phyloP scores from a whole-genome alignment of 495 filamentous ascomycete genomes.

The Trichoderma virens region DNA sequence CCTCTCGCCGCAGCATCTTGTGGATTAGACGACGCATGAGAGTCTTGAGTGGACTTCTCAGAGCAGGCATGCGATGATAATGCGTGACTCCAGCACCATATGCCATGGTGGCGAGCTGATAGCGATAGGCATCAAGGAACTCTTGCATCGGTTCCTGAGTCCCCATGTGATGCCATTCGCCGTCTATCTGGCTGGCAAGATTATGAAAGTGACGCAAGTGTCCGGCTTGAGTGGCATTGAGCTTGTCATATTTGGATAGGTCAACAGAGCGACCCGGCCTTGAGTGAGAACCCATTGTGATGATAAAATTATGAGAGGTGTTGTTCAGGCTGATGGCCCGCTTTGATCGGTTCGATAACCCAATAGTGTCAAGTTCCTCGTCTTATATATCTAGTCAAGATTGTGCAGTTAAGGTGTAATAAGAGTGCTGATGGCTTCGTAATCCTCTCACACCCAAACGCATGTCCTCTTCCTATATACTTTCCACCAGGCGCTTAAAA shows the following conservation, averaged over 20 bases:
- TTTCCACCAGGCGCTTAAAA: too few species aligned
- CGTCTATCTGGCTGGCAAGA: slow-evolving; percentile 22
- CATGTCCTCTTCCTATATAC: too few species aligned
- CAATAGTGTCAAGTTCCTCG: neutral
- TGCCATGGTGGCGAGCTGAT: slow-evolving; percentile 32
- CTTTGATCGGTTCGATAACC: neutral
- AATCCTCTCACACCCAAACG: too few species aligned
- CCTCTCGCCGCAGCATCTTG: slow-evolving; percentile 30
- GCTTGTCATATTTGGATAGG: slow-evolving; percentile 12
- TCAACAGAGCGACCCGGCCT: neutral
- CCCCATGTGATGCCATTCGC: slow-evolving; percentile 32
- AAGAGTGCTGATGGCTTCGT: too few species aligned
- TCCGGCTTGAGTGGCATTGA: slow-evolving; percentile 20
- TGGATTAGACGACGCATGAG: slow-evolving; percentile 21
- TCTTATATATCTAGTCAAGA: too few species aligned
- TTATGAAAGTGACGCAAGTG: slow-evolving; percentile 36
- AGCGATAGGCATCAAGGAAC: slow-evolving; percentile 29
- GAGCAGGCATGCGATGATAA: slow-evolving; percentile 27
- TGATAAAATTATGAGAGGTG: neutral
- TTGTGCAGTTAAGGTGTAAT: too few species aligned
- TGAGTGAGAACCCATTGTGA: neutral
- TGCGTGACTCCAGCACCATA: slow-evolving; percentile 25
- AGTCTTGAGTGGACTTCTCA: slow-evolving; percentile 21
- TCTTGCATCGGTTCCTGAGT: slow-evolving; percentile 28
- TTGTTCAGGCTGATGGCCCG: neutral